Evolutionary conservation across 176 grass and related monocot species (phyloP).

Genomic region (Saccharum spontaneum): DNA sequence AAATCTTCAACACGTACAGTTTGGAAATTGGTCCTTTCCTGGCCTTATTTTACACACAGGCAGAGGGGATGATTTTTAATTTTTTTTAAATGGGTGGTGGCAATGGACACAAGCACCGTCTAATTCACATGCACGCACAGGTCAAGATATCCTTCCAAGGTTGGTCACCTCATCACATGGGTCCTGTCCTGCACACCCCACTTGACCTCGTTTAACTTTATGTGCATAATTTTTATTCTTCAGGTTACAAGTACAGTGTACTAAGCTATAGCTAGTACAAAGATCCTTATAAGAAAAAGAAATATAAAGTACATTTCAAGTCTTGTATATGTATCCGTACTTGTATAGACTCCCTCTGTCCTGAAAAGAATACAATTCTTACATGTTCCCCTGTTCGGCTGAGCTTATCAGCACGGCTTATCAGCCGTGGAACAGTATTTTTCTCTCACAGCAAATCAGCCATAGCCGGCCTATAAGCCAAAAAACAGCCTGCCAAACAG

Average conservation of each 20-base stretch:
- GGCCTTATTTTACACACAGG: background rate
- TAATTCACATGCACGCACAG: conserved; percentile 25
- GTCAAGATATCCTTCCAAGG: conserved; percentile 27
- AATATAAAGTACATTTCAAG: background rate
- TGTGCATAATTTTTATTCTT: background rate
- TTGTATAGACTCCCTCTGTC: background rate
- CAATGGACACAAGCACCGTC: conserved; percentile 13
- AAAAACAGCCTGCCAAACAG: no score
- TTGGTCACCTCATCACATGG: conserved; percentile 43
- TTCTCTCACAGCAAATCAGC: no score
- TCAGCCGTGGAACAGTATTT: no score
- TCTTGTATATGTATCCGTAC: background rate
- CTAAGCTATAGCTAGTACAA: background rate
- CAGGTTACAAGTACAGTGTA: background rate
- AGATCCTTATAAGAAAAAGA: background rate
- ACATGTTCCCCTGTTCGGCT: no score
- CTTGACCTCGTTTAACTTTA: background rate
- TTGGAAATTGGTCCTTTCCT: background rate
- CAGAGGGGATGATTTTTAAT: background rate
- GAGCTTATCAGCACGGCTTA: no score
- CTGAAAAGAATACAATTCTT: background rate
- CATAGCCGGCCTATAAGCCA: no score
- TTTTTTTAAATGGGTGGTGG: background rate
- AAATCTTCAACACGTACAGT: background rate
- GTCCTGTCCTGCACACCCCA: conserved; percentile 3